These are phyloP conservation scores for Lycium barbarum DNA, from an alignment of 257 asterid species.

Conservation along the genomic window DNA sequence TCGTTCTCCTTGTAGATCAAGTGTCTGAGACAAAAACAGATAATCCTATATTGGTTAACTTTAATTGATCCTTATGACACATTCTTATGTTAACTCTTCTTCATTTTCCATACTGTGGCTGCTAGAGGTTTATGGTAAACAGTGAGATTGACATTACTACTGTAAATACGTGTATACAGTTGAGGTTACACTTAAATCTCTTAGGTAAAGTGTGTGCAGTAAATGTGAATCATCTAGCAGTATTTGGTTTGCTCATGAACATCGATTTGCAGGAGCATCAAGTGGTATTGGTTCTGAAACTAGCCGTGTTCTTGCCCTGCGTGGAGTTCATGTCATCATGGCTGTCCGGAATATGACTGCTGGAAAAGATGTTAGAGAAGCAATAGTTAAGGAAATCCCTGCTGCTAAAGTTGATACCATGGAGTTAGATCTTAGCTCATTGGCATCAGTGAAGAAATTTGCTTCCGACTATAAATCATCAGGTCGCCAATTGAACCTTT, in stretches of 20 bases:
- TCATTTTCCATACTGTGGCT: neutral
- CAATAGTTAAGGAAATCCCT: slow-evolving; percentile 62
- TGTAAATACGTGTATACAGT: neutral
- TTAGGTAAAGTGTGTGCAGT: neutral
- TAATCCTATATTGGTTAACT: neutral
- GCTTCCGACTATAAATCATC: slow-evolving; percentile 70
- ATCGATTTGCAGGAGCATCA: slow-evolving; percentile 68
- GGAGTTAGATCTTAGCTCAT: slow-evolving; percentile 87
- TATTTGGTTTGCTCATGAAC: slow-evolving; percentile 17
- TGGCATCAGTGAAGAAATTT: slow-evolving; percentile 71
- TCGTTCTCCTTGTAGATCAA: neutral
- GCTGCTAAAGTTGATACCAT: slow-evolving; percentile 71
- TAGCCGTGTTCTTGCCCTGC: slow-evolving; percentile 83
- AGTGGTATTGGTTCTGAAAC: slow-evolving; percentile 94
- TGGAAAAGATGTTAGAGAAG: slow-evolving; percentile 61
- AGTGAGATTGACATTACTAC: neutral
- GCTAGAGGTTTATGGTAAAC: neutral
- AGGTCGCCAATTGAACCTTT: slow-evolving; percentile 68
- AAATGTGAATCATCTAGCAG: neutral
- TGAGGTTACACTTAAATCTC: neutral
- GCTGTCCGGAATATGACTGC: slow-evolving; percentile 67
- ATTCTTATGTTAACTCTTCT: neutral
- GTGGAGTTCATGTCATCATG: slow-evolving; percentile 81
- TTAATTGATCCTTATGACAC: neutral
- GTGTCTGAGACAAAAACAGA: neutral